phyloP scores from a whole-genome alignment of 2,329 filamentous ascomycete genomes.

The Epichloe uncinata region DNA sequence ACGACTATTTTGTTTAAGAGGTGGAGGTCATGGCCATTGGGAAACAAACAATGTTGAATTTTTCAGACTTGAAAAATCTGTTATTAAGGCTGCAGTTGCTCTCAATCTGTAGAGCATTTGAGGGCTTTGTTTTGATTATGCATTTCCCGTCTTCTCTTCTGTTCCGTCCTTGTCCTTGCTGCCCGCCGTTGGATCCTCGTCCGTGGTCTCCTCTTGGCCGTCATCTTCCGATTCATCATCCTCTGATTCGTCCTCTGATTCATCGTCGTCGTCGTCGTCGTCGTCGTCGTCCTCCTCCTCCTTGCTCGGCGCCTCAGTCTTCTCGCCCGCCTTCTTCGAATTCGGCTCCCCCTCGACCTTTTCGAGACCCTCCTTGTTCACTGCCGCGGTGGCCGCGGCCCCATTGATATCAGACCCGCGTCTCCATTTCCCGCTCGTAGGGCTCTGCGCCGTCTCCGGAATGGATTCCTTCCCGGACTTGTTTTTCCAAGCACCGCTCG shows the following conservation, averaged over 20 bases:
- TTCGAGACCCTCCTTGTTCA: slow-evolving; percentile 25
- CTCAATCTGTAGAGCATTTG: not conserved
- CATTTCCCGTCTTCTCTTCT: slow-evolving; percentile 5
- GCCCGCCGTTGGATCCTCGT: slow-evolving; percentile 1
- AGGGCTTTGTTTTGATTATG: slow-evolving; percentile 1
- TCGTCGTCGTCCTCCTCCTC: slow-evolving; percentile 6
- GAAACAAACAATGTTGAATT: not conserved
- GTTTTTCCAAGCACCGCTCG: slow-evolving; percentile 5
- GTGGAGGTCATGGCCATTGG: not conserved
- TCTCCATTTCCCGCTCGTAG: slow-evolving; percentile 7
- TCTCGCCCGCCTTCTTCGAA: slow-evolving; percentile 15
- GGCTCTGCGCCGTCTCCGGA: slow-evolving; percentile 8
- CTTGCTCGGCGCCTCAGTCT: slow-evolving; percentile 9
- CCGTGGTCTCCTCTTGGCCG: slow-evolving; percentile 8
- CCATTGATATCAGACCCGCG: not conserved
- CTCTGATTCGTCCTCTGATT: slow-evolving; percentile 13
- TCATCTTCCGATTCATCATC: slow-evolving; percentile 14
- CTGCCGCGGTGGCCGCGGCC: slow-evolving; percentile 12
- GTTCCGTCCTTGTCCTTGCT: slow-evolving; percentile 10
- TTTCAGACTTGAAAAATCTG: not conserved
- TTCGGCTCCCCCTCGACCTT: slow-evolving; percentile 23
- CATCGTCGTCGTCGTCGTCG: not conserved
- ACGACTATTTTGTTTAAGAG: not conserved
- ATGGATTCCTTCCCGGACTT: slow-evolving; percentile 2
- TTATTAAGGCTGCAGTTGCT: not conserved